Evolutionary conservation across 2,329 filamentous ascomycete genomes (phyloP), one percentile per base, ranked within the genome.

Genomic region (Claviceps fusiformis): DNA sequence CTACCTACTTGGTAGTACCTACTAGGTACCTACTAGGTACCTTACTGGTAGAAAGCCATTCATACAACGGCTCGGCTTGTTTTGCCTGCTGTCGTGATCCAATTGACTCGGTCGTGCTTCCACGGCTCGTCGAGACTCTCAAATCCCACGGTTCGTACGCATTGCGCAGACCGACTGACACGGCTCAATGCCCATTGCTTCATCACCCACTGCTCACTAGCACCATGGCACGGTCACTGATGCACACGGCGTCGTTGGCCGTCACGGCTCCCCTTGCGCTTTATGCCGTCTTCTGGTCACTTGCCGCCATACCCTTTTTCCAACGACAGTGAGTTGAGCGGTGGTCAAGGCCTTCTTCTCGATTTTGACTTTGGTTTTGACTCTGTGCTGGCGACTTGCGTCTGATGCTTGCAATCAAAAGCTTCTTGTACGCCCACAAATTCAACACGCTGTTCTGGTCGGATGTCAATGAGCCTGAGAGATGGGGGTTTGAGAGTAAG

Each of bases 401-500:
- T 19, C 52, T 54, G 35, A 54, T 33, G 35, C 1, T 39, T 37
- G 10, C 8, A 24, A 24, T 11, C 5, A 2, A 52, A 61, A 95
- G 90, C 65, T 84, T 86, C 29, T 69, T 96, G 6, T 98, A 97
- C 67, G 83, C 86, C 33, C 86, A 97, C 70, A 87, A 86, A 58
- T 68, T 95, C 61, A 85, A 89, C 59, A 85, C 84, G 3, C 75
- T 80, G 3, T 81, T 78, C 67, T 90, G 82, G 79, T 76, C 85
- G 60, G 81, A 95, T 65, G 68, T 91, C 47, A 81, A 89, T 58
- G 76, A 83, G 57, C 88, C 90, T 0, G 87, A 95, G 66, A 78
- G 80, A 60, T 95, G 89, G 76, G 91, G 91, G 0, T 96, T 95
- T 68, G 82, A 88, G 54, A 87, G 88, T 92, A 69, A 56, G 67